Conservation (phyloP, 192 early-diverging fungal species). For the Rhizophlyctis rosea region DNA sequence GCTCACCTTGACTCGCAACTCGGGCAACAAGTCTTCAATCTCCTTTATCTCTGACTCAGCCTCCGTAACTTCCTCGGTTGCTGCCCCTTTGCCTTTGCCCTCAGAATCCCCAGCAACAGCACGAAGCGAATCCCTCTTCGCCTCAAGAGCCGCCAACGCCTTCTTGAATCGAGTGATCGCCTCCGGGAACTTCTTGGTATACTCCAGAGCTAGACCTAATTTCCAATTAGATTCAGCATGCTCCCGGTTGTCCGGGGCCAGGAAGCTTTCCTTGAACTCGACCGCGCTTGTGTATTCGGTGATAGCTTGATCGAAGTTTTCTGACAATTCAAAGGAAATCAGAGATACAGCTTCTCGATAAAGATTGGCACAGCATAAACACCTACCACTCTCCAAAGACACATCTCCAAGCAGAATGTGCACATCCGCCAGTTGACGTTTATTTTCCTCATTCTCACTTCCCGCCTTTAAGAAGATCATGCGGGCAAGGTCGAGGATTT, state of each 20-base stretch:
- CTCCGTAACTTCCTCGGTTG: constrained; percentile 23
- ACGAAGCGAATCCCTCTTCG: constrained; percentile 31
- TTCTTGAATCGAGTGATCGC: constrained; percentile 56
- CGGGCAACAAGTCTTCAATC: constrained; percentile 56
- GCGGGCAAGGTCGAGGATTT: constrained; percentile 79
- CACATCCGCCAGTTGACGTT: constrained; percentile 62
- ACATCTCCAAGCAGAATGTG: constrained; percentile 80
- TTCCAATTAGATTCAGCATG: constrained; percentile 72
- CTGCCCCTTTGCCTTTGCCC: constrained; percentile 48
- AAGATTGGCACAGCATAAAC: background rate
- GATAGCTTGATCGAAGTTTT: constrained; percentile 67
- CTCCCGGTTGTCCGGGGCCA: constrained; percentile 54
- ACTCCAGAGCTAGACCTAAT: constrained; percentile 64
- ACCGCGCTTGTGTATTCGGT: constrained; percentile 57
- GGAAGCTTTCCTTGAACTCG: constrained; percentile 46
- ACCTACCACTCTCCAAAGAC: constrained; percentile 75
- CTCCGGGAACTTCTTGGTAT: constrained; percentile 41
- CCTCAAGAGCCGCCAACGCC: constrained; percentile 47
- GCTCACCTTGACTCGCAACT: constrained; percentile 63
- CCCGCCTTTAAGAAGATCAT: constrained; percentile 65
- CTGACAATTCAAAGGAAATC: constrained; percentile 22
- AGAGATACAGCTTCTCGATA: background rate
- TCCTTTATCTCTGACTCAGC: constrained; percentile 56
- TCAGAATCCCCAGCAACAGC: constrained; percentile 33
- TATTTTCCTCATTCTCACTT: constrained; percentile 33